Evolutionary conservation across 257 asterid genomes (phyloP), one percentile per base, ranked within the genome.

Genomic region (Solanum pennellii): DNA sequence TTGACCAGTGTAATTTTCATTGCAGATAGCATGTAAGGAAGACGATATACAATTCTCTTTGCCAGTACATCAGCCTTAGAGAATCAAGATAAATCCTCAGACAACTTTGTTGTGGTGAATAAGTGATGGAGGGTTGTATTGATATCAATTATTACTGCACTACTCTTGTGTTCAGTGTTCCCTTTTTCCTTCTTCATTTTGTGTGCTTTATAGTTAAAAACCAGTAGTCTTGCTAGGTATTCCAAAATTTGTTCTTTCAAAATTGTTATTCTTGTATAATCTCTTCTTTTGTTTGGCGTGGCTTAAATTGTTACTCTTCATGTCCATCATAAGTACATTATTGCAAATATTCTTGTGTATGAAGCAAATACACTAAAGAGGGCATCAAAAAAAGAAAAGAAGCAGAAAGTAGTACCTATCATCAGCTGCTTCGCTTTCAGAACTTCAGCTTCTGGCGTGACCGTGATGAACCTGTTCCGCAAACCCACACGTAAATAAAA

Each of bases 401-500:
- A 62, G 71, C 71, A 62, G 31, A 62, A 62, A 62, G 3, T 62
- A 62, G 33, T 62, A 62, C 71, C 71, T 62, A 98, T 96, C 98
- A 95, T 95, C 85, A 94, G 92, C 71, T 93, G 97, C 98, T 94
- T 95, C 88, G 95, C 98, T 92, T 93, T 93, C 94, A 96, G 86
- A 75, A 93, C 99, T 89, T 94, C 0, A 98, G 69, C 23, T 60
- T 3, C 69, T 9, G 69, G 69, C 7, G 14, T 60, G 69, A 60
- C 3, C 29, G 13, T 93, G 68, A 95, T 95, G 59, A 95, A 98
- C 88, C 92, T 94, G 92, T 96, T 96, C 98, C 93, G 96, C 27
- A 72, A 90, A 90, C 87, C 87, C 77, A 89, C 29, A 84, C 33
- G 25, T 25, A 42, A 68, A 62, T 15, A 39, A 20, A 21, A 25